Base-by-base conservation (phyloP, 2,329 filamentous ascomycete genomes). In the Diaporthe vexans region DNA sequence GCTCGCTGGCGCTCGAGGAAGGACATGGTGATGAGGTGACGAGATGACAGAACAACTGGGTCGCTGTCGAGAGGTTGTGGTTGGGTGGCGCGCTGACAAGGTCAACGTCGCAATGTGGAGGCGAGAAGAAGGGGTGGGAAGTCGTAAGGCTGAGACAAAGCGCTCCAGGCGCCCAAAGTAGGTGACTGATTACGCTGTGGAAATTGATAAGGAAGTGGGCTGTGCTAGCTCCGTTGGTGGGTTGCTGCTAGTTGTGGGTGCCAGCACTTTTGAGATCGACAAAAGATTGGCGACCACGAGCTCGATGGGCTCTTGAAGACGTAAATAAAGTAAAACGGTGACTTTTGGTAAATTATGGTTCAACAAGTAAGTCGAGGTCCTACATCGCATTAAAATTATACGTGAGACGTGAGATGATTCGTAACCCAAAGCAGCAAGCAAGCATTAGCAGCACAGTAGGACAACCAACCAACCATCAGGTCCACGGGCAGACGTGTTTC, bases 1-100 rank as follows among this genome's bases (percentile, higher is more conserved):
- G 89, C 90, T 77, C 91, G 88, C 82, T 93, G 91, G 78, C 90
- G 91, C 78, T 93, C 90, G 75, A 94, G 88, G 78, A 90, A 92
- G 73, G 91, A 91, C 90, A 91, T 93, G 59, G 43, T 29, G 70
- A 54, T 35, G 51, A 56, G 65, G 43, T 46, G 70, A 54, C 56
- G 51, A 52, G 71, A 54, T 73, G 68, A 70, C 52, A 74, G 65
- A 37, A 73, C 61, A 70, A 17, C 48, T 35, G 54, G 19, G 24
- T 46, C 58, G 33, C 70, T 71, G 67, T 71, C 57, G 13, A 56
- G 51, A 51, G 26, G 51, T 17, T 29, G 58, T 68, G 72, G 59
- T 52, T 40, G 72, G 6, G 21, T 65, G 29, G 63, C 35, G 46
- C 56, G 63, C 57, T 51, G 61, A 71, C 69, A 7, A 43, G 40